Base-by-base conservation (phyloP, 805 yeast species). In the Torulaspora indica region DNA sequence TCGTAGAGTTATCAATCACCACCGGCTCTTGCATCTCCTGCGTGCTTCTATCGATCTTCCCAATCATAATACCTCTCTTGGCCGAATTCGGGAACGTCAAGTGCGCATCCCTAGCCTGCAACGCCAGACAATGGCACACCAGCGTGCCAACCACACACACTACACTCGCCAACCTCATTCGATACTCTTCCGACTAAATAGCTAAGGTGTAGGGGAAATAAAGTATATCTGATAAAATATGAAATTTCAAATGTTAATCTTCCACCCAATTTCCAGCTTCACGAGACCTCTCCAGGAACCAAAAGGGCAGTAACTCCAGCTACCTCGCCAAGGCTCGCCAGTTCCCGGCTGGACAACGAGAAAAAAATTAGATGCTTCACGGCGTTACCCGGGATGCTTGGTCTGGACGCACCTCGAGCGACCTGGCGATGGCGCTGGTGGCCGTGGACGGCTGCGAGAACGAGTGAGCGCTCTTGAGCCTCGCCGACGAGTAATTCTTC, bases 361-460 rank as follows among this genome's bases (percentile, higher is more conserved):
- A 34, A 38, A n/a, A 18, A 32, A 29, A 14, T 9, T 20, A 7
- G 35, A 31, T 14, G 18, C 28, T 3, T 31, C 35, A 43, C 3
- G 25, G 4, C 14, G 51, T 47, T 47, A 47, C 51, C 51, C 51
- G 48, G n/a, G 38, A 44, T 24, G 25, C 34, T 36, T 14, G 43
- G 33, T 10, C 47, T 27, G 23, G 42, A 3, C n/a, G 5, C 4
- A 25, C 31, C n/a, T 42, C 45, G 14, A 48, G 36, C 5, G 54
- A 40, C 17, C 47, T 46, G 17, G 56, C 53, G 31, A 46, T 47
- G 28, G 46, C 50, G 34, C 50, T 50, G 25, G 52, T 50, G 22
- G 50, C 33, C 9, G 51, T 42, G 5, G 40, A 15, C 13, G 40
- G 42, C 9, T 22, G 44, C 20, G 23, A 41, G 10, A 30, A 30